phyloP scores from a whole-genome alignment of 176 grass and related monocot species.

The Zizania latifolia region DNA sequence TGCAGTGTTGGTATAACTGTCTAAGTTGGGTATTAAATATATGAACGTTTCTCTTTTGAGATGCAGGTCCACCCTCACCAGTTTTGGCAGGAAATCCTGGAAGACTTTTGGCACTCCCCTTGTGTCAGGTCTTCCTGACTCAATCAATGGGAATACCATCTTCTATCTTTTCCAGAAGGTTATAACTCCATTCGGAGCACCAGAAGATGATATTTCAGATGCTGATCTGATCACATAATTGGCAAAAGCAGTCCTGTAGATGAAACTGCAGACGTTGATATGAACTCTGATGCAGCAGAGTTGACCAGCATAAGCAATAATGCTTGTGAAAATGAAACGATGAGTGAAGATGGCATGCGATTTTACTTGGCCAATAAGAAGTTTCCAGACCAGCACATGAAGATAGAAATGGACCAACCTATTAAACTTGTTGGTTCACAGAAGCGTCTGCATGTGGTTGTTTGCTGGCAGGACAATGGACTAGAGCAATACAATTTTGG shows the following conservation, averaged over 20 bases:
- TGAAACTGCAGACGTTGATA: slow-evolving; percentile 26
- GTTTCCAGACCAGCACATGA: slow-evolving; percentile 29
- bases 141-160: slow-evolving; percentile 53
- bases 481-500: slow-evolving; percentile 51
- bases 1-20: neutral
- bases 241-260: slow-evolving; percentile 12
- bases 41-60: neutral
- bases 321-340: slow-evolving; percentile 15
- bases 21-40: slow-evolving; percentile 2
- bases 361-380: slow-evolving; percentile 69
- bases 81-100: slow-evolving; percentile 67
- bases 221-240: slow-evolving; percentile 30
- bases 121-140: slow-evolving; percentile 49
- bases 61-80: slow-evolving; percentile 34
- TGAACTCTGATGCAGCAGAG: slow-evolving; percentile 26
- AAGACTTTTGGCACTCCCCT: slow-evolving; percentile 84
- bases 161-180: slow-evolving; percentile 51
- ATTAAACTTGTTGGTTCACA: slow-evolving; percentile 23
- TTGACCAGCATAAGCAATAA: slow-evolving; percentile 18
- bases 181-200: slow-evolving; percentile 55
- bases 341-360: slow-evolving; percentile 33
- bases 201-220: slow-evolving; percentile 27
- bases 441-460: slow-evolving; percentile 57
- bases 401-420: slow-evolving; percentile 70
- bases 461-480: slow-evolving; percentile 61